phyloP scores from a whole-genome alignment of 352 stramenopile species.

The Globisporangium parvum region DNA sequence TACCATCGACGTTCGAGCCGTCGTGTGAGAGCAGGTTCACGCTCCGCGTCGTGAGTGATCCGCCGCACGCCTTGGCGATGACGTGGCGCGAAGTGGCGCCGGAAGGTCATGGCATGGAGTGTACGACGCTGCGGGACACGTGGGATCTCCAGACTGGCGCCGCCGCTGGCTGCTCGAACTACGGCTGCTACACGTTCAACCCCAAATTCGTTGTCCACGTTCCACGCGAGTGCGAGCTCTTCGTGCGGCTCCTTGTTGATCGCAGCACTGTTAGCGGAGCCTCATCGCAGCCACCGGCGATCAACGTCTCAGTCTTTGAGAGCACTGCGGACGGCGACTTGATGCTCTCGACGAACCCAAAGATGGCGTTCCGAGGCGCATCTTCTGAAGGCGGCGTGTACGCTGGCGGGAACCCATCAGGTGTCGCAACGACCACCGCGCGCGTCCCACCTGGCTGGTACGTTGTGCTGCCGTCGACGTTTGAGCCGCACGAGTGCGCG shows the following conservation, averaged over 20 bases:
- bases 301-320: constrained; percentile 72
- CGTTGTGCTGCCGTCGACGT: constrained; percentile 70
- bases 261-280: not conserved
- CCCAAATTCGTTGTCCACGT: constrained; percentile 69
- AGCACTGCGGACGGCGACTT: constrained; percentile 51
- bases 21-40: constrained; percentile 36
- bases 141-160: constrained; percentile 57
- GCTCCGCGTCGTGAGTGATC: constrained; percentile 53
- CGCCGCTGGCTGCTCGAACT: constrained; percentile 67
- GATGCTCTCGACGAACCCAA: constrained; percentile 55
- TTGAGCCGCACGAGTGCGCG: constrained; percentile 44
- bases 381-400: constrained; percentile 59
- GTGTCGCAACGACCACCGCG: constrained; percentile 37
- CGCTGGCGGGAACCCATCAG: constrained; percentile 40
- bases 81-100: constrained; percentile 28
- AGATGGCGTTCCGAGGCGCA: constrained; percentile 37
- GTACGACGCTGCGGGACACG: constrained; percentile 26
- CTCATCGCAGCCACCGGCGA: constrained; percentile 21
- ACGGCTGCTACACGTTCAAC: constrained; percentile 81
- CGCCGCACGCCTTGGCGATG: constrained; percentile 26
- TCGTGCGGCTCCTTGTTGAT: constrained; percentile 43
- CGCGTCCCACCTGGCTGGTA: constrained; percentile 53
- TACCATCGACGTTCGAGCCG: constrained; percentile 74
- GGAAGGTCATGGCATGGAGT: constrained; percentile 52
- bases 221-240: constrained; percentile 38